Conservation (phyloP, 306 rosid species). For the Albizia julibrissin region DNA sequence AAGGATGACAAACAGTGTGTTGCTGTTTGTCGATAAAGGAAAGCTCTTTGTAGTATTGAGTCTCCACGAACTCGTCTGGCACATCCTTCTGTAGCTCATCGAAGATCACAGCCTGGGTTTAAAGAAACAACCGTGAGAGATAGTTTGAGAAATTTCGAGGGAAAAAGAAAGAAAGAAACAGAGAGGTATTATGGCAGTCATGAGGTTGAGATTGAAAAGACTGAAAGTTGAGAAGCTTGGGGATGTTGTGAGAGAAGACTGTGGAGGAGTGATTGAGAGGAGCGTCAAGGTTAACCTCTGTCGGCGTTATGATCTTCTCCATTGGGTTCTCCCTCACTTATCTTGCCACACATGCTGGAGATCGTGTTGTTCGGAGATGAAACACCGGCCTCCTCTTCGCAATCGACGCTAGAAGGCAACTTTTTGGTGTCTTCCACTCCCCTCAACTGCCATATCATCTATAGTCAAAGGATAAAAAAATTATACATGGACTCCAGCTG, state of each 20-base stretch:
- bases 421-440: no score
- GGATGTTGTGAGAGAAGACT: slow-evolving; percentile 29
- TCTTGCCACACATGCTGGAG: slow-evolving; percentile 84
- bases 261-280: not conserved
- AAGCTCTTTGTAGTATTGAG: slow-evolving; percentile 60
- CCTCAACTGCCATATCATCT: no score
- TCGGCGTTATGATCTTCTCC: slow-evolving; percentile 71
- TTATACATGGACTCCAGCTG: no score
- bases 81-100: slow-evolving; percentile 28
- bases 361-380: slow-evolving; percentile 93
- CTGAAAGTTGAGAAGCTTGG: slow-evolving; percentile 60
- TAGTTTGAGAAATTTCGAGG: not conserved
- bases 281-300: slow-evolving; percentile 36
- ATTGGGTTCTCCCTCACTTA: slow-evolving; percentile 76
- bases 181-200: slow-evolving; percentile 20
- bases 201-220: slow-evolving; percentile 58
- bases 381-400: slow-evolving; percentile 78
- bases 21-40: slow-evolving; percentile 64
- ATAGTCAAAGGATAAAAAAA: no score
- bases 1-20: slow-evolving; percentile 49
- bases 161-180: not conserved
- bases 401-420: slow-evolving; percentile 59
- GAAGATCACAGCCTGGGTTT: slow-evolving; percentile 27
- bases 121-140: not conserved
- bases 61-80: slow-evolving; percentile 67